Base-by-base conservation (phyloP, 495 filamentous ascomycete species). In the Annulohypoxylon moriforme region DNA sequence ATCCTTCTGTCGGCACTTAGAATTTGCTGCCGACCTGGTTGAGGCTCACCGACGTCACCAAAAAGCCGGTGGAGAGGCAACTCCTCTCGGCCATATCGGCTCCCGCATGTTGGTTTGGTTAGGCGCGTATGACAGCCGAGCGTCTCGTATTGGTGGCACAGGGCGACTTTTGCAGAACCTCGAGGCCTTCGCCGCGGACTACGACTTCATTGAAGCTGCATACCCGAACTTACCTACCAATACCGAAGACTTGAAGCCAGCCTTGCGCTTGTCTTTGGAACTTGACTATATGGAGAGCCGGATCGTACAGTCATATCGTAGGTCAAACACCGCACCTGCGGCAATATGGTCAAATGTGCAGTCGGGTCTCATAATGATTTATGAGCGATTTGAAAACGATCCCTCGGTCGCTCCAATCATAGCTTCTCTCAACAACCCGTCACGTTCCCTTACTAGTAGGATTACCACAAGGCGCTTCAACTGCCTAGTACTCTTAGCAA, bases 401-500 rank as follows among this genome's bases (percentile, higher is more conserved):
- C 55, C 60, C 29, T 60, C 67, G 0, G 60, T 70, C 27, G 53
- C 60, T n/a, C 67, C 60, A 0, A 64, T 70, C 36, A 64, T 70
- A 34, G 33, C 31, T 8, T 70, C 25, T 36, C 59, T 70, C 36
- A 47, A 46, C 16, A 53, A 64, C 14, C 60, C 67, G 9, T 47
- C 53, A 5, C 67, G 67, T 13, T 18, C 60, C 4, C 29, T 70
- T n/a, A 31, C 46, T 9, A 46, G 55, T 36, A 64, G 55, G 29
- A 70, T 70, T 24, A 64, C 67, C 9, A 70, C 67, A 13, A 70
- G 47, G 27, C 61, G 55, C n/a, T 70, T 70, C 22, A 70, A 70
- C 6, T 59, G 60, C 46, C 44, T 70, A n/a, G n/a, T 70, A 29
- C 67, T 70, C 4, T 25, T 70, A 29, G 67, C 67, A 20, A 57